Conservation (phyloP, 2,329 filamentous ascomycete species). For the Phaeosphaeria sp. region DNA sequence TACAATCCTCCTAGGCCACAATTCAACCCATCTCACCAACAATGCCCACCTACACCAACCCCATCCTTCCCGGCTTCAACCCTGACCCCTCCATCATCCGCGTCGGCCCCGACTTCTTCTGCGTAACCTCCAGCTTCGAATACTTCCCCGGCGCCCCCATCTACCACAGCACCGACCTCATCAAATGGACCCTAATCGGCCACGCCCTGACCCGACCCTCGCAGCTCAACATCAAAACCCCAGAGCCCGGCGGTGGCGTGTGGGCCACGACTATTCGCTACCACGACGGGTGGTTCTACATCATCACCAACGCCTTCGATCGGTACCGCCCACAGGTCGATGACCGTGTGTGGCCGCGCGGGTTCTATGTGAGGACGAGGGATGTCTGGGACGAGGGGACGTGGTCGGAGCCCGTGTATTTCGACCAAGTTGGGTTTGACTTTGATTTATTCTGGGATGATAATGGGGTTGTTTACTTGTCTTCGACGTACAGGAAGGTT, state of each 20-base stretch:
- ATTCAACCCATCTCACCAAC: background rate
- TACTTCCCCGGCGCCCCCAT: slow-evolving; percentile 61
- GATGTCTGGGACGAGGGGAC: slow-evolving; percentile 21
- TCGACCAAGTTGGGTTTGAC: slow-evolving; percentile 32
- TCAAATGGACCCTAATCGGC: slow-evolving; percentile 57
- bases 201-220: slow-evolving; percentile 45
- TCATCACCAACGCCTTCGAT: slow-evolving; percentile 34
- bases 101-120: slow-evolving; percentile 53
- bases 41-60: slow-evolving; percentile 35
- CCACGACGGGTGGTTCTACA: slow-evolving; percentile 21
- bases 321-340: slow-evolving; percentile 35
- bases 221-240: slow-evolving; percentile 45
- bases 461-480: slow-evolving; percentile 58
- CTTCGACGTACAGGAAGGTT: slow-evolving; percentile 20
- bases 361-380: slow-evolving; percentile 54
- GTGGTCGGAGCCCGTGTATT: slow-evolving; percentile 34
- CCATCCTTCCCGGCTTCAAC: slow-evolving; percentile 58
- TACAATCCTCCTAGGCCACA: too few species aligned
- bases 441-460: slow-evolving; percentile 59
- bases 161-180: slow-evolving; percentile 58
- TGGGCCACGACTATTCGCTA: slow-evolving; percentile 33
- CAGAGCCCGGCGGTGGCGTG: slow-evolving; percentile 28
- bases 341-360: slow-evolving; percentile 50
- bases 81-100: slow-evolving; percentile 58
- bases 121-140: slow-evolving; percentile 60